These are phyloP conservation scores for Triticum aestivum DNA, from an alignment of 176 grass and related monocot species.

Conservation along the genomic window IWGSC_CS_RefSeq_v2.1 NC_057801.1:729832456-729832955, in stretches of 20 bases:
- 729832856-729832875: background rate
- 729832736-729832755: background rate
- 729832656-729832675: background rate
- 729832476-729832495: background rate
- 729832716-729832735: background rate
- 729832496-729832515: background rate
- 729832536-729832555: background rate
- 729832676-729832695: constrained; percentile 13
- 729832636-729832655: background rate
- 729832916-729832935: constrained; percentile 40
- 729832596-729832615: background rate
- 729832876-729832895: background rate
- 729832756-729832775: constrained; percentile 19
- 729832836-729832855: constrained; percentile 24
- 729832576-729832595: background rate
- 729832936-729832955: background rate
- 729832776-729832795: no score
- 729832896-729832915: background rate
- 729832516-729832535: background rate
- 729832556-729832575: background rate
- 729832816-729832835: constrained; percentile 51
- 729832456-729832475: background rate
- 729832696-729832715: background rate
- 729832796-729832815: background rate
- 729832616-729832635: background rate